A percentile compares a stretch with the other conserved stretches of the same genome.
phyloP scores from a whole-genome alignment of 148 eudicot species.

The Rhododendron molle region DNA sequence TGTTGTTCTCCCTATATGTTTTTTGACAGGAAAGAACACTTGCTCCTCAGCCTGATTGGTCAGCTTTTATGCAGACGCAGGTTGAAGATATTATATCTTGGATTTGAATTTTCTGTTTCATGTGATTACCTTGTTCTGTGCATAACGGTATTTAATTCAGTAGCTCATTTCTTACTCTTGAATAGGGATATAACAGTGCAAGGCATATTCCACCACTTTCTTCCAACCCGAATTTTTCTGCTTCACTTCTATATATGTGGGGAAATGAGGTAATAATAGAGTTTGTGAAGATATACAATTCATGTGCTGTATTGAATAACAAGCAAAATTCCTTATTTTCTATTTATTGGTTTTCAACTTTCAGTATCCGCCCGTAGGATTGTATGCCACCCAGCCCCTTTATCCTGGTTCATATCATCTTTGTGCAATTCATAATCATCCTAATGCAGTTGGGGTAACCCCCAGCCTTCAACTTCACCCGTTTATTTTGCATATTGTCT shows the following conservation, averaged over 20 bases:
- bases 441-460: not conserved
- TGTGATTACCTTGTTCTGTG: not conserved
- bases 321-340: not conserved
- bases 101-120: not conserved
- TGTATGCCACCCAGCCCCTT: not conserved
- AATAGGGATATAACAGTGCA: not conserved
- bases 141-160: too few relatives aligned
- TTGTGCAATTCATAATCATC: not conserved
- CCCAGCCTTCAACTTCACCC: not conserved
- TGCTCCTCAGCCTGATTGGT: not conserved
- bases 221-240: not conserved
- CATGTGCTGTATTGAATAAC: not conserved
- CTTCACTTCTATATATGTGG: not conserved
- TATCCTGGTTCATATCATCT: not conserved
- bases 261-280: not conserved
- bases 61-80: not conserved
- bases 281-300: not conserved
- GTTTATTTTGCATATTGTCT: not conserved
- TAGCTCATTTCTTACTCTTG: not conserved
- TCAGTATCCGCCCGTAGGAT: not conserved
- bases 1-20: not conserved
- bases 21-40: constrained; percentile 1
- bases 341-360: not conserved
- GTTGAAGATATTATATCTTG: not conserved
- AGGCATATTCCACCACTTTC: not conserved